A percentile compares a stretch with the other conserved stretches of the same genome.
Evolutionary conservation across 202 grass and related monocot species (phyloP).

Genomic region (Panicum virgatum): DNA sequence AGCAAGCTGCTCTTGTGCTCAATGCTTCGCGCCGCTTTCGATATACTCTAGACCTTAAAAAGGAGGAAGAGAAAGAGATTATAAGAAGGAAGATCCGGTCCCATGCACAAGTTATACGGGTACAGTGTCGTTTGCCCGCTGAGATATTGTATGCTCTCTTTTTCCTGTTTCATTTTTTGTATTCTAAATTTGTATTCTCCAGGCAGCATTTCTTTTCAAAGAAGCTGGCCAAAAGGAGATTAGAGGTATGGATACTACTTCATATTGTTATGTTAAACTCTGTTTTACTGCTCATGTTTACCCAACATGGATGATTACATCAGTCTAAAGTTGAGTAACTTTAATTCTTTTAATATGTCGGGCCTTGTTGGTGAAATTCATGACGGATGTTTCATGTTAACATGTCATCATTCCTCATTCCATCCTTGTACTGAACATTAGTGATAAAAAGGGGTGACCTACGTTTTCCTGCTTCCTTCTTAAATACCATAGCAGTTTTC

Average conservation of each 20-base stretch:
- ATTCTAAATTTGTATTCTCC: constrained; percentile 55
- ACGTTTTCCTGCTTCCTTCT: neutral
- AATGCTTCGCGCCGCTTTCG: constrained; percentile 94
- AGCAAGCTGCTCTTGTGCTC: constrained; percentile 95
- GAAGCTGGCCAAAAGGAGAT: constrained; percentile 83
- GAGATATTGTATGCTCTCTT: constrained; percentile 1
- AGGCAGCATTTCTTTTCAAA: constrained; percentile 99
- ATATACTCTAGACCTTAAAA: constrained; percentile 96
- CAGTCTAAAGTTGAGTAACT: neutral
- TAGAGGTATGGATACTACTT: constrained; percentile 39
- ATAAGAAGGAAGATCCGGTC: constrained; percentile 76
- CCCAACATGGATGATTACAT: neutral
- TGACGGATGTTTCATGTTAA: neutral
- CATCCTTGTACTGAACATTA: neutral
- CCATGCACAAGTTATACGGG: constrained; percentile 96
- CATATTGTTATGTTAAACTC: constrained; percentile 11
- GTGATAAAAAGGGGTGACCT: neutral
- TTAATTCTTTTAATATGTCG: neutral
- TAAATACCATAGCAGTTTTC: neutral
- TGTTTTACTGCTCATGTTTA: constrained; percentile 13
- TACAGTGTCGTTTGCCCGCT: constrained; percentile 43
- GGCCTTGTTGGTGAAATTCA: neutral
- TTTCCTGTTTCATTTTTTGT: neutral
- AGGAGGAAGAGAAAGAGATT: constrained; percentile 82
- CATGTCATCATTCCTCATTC: neutral